Evolutionary conservation across 2,329 filamentous ascomycete genomes (phyloP), one percentile per base, ranked within the genome.

Genomic region (Elsinoe batatas): DNA sequence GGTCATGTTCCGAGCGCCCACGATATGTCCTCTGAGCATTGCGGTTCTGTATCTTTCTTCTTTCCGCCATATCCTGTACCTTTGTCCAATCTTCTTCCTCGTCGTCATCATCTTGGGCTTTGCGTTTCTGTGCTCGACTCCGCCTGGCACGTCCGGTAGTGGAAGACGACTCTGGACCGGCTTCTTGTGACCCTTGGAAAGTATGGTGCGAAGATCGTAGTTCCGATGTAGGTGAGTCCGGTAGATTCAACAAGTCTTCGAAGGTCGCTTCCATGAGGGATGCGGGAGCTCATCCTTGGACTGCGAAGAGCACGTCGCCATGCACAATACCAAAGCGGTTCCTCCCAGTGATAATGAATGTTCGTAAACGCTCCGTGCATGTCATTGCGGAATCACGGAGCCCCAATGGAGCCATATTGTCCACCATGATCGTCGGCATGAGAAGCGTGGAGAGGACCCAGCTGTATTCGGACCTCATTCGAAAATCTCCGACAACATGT

Each of bases 31-130:
- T 33, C 26, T 49, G 44, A 49, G 44, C 44, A 35, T 49, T 49
- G 5, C 44, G 44, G 10, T 49, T 49, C 44, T 49, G 44, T 8
- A 49, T 35, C 44, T 26, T 49, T 35, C 44, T 17, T 33, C 44
- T 22, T 26, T 49, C 44, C 3, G 44, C 44, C 44, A 49, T 49
- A 13, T 49, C 44, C 32, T 49, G 10, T 10, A 49, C 30, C 44
- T 49, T 22, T 15, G 44, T 49, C 44, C 44, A 49, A 20, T 49
- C 44, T 35, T 49, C 44, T 17, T 49, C 44, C 15, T 49, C 44
- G 11, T 46, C 43, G 13, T 44, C 40, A 5, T 15, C 18, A 44
- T 44, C 18, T 8, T 22, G 10, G 30, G 20, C 22, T 17, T 30
- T 8, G 13, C 44, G 26, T 30, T 49, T 49, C 18, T 22, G 40